phyloP scores from a whole-genome alignment of 2,329 filamentous ascomycete species.

The Fonsecaea nubica region DNA sequence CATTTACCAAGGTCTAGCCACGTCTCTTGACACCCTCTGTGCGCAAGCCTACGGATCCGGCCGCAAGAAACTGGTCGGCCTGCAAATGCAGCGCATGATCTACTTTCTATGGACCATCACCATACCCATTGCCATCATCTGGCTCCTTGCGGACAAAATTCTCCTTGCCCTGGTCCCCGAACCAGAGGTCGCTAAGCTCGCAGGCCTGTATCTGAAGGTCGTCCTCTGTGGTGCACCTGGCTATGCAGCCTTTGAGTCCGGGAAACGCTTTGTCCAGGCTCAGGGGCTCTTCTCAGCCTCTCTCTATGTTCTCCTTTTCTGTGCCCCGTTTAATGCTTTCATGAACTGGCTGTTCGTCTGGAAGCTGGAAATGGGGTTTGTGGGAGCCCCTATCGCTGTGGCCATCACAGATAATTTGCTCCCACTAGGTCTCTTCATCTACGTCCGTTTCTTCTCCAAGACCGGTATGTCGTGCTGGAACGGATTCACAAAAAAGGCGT shows the following conservation, averaged over 20 bases:
- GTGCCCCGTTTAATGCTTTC: constrained; percentile 78
- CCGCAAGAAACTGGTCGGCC: constrained; percentile 82
- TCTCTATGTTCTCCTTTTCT: constrained; percentile 81
- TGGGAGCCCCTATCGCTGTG: constrained; percentile 81
- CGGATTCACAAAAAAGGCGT: constrained; percentile 72
- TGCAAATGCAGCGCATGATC: constrained; percentile 82
- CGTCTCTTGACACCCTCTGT: constrained; percentile 89
- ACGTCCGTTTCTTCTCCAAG: constrained; percentile 68
- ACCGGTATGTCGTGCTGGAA: constrained; percentile 78
- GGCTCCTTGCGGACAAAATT: constrained; percentile 71
- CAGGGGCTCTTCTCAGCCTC: constrained; percentile 85
- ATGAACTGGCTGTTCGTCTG: constrained; percentile 85
- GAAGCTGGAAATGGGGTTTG: constrained; percentile 71
- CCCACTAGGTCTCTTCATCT: constrained; percentile 73
- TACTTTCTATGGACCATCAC: constrained; percentile 76
- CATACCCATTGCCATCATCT: constrained; percentile 74
- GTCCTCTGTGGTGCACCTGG: constrained; percentile 74
- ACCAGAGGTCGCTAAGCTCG: constrained; percentile 70
- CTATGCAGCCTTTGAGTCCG: constrained; percentile 76
- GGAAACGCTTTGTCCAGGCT: constrained; percentile 86
- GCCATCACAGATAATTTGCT: constrained; percentile 77
- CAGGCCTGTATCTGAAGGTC: constrained; percentile 75
- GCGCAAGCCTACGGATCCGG: constrained; percentile 93
- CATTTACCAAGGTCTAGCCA: constrained; percentile 76
- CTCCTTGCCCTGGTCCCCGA: constrained; percentile 74